phyloP scores from a whole-genome alignment of 139 green algal species.

The Spirogloea muscicola region DNA sequence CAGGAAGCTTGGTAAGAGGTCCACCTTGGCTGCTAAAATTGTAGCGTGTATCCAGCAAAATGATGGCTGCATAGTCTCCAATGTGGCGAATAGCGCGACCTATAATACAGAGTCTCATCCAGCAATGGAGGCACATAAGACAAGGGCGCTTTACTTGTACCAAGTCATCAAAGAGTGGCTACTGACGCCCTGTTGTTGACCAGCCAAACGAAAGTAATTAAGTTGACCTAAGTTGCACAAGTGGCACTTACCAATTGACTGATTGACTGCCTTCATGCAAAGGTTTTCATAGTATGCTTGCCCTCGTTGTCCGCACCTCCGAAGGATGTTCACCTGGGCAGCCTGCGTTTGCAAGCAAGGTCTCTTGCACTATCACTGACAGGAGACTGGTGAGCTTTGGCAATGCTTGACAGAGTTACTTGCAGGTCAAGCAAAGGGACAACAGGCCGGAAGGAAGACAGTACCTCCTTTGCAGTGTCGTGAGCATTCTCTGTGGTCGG shows the following conservation, averaged over 20 bases:
- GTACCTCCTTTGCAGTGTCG: not conserved
- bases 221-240: not conserved
- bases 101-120: slow-evolving; percentile 8
- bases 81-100: slow-evolving; percentile 64
- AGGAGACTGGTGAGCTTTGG: not conserved
- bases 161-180: not conserved
- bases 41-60: slow-evolving; percentile 85
- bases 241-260: slow-evolving; percentile 71
- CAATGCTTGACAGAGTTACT: no score
- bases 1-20: slow-evolving; percentile 28
- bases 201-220: not conserved
- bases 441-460: not conserved
- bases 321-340: not conserved
- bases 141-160: not conserved
- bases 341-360: not conserved
- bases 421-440: not conserved
- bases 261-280: slow-evolving; percentile 91
- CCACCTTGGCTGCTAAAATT: not conserved
- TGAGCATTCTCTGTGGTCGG: not conserved
- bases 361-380: not conserved
- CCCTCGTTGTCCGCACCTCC: slow-evolving; percentile 21
- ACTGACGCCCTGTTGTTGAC: not conserved
- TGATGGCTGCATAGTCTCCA: slow-evolving; percentile 82
- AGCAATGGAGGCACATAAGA: not conserved
- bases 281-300: slow-evolving; percentile 81